phyloP scores from a whole-genome alignment of 2,329 filamentous ascomycete species.

The Bimuria novae-zelandiae region DNA sequence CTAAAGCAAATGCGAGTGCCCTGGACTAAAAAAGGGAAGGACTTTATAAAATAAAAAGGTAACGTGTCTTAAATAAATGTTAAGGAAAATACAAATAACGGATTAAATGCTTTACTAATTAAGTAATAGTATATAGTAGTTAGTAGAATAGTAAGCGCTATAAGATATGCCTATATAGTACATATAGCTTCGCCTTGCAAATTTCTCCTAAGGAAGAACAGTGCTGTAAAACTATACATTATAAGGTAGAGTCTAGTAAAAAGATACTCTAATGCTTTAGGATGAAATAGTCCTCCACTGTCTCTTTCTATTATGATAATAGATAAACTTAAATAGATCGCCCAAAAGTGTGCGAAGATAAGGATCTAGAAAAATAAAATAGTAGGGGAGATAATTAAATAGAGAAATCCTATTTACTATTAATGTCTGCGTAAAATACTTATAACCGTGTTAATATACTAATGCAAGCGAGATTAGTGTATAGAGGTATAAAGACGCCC shows the following conservation, averaged over 20 bases:
- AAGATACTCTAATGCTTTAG: slow-evolving; percentile 17
- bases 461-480: slow-evolving; percentile 21
- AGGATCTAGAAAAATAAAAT: slow-evolving; percentile 18
- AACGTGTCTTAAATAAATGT: background rate
- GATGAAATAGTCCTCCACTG: slow-evolving; percentile 15
- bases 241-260: slow-evolving; percentile 16
- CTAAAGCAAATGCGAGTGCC: background rate
- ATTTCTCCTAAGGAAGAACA: slow-evolving; percentile 16
- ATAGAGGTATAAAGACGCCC: slow-evolving; percentile 16
- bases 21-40: background rate
- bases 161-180: slow-evolving; percentile 11
- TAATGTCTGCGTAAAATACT: background rate
- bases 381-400: slow-evolving; percentile 17
- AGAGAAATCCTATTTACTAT: slow-evolving; percentile 15
- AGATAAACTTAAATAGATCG: slow-evolving; percentile 10
- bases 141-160: slow-evolving; percentile 7
- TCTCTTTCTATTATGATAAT: slow-evolving; percentile 1
- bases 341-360: slow-evolving; percentile 13
- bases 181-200: slow-evolving; percentile 9
- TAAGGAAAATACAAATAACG: slow-evolving; percentile 9
- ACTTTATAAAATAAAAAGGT: background rate
- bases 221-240: slow-evolving; percentile 10
- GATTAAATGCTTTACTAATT: slow-evolving; percentile 12
- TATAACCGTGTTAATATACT: slow-evolving; percentile 6
- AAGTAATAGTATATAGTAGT: slow-evolving; percentile 15